These are phyloP conservation scores for Trifolium dubium DNA, from an alignment of 306 rosid genomes.

Conservation along the genomic window DNA sequence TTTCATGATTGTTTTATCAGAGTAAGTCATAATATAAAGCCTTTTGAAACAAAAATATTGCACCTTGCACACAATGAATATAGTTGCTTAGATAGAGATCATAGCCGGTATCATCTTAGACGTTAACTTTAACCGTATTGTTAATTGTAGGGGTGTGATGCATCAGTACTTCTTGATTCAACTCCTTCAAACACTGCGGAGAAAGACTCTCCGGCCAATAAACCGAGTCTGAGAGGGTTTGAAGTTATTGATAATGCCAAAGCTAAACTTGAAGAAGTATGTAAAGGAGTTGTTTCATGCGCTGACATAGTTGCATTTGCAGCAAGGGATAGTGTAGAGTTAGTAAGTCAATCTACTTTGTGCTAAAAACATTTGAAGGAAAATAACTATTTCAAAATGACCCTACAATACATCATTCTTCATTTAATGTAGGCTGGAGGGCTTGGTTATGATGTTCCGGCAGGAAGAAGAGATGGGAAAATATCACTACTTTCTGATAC, in stretches of 20 bases:
- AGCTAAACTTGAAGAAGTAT: conserved; percentile 65
- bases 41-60: not conserved
- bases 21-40: conserved; percentile 50
- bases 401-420: not conserved
- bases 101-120: not conserved
- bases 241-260: conserved; percentile 77
- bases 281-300: conserved; percentile 68
- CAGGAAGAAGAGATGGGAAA: conserved; percentile 85
- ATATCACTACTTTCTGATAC: conserved; percentile 65
- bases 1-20: conserved; percentile 83
- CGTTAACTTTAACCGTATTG: not conserved
- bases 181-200: conserved; percentile 69
- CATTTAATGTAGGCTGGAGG: conserved; percentile 59
- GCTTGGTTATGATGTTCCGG: conserved; percentile 70
- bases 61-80: conserved; percentile 1
- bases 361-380: conserved; percentile 25
- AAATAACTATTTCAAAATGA: conserved; percentile 11
- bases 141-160: conserved; percentile 72
- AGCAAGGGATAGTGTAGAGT: conserved; percentile 72
- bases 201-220: conserved; percentile 71
- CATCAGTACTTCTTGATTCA: conserved; percentile 72
- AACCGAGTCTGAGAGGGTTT: conserved; percentile 71
- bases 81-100: conserved; percentile 6
- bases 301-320: conserved; percentile 81
- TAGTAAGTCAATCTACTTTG: conserved; percentile 51